phyloP scores from a whole-genome alignment of 768 basidiomycete genomes.

The Cubamyces sp. region DNA sequence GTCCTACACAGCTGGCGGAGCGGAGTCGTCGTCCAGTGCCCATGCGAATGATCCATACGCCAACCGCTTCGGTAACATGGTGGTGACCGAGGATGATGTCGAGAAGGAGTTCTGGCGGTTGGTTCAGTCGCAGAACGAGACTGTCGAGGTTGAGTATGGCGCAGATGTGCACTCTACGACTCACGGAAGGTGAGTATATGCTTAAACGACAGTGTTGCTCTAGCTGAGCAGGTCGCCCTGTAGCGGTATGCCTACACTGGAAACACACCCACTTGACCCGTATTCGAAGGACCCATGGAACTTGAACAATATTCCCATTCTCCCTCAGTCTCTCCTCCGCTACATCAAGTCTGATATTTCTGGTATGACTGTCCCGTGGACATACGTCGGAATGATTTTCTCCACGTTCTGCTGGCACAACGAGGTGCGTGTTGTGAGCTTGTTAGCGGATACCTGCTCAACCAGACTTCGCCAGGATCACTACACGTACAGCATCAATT shows the following conservation, averaged over 20 bases:
- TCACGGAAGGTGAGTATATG: conserved; percentile 80
- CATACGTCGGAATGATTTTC: conserved; percentile 98
- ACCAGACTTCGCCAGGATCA: conserved; percentile 68
- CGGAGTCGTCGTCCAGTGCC: conserved; percentile 12
- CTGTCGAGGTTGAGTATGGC: conserved; percentile 99
- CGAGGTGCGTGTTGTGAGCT: conserved; percentile 57
- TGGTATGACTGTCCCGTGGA: conserved; percentile 99
- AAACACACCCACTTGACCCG: conserved; percentile 86
- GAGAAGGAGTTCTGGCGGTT: conserved; percentile 98
- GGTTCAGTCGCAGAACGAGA: conserved; percentile 86
- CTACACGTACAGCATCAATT: conserved; percentile 96
- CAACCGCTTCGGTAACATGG: conserved; percentile 57
- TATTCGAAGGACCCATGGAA: conserved; percentile 97
- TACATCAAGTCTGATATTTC: conserved; percentile 99
- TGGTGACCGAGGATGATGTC: conserved; percentile 87
- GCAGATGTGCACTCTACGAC: conserved; percentile 98
- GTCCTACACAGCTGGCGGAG: conserved; percentile 27
- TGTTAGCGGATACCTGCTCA: conserved; percentile 20
- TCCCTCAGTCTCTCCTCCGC: conserved; percentile 89
- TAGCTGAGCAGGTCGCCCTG: conserved; percentile 5
- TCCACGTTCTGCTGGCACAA: conserved; percentile 99
- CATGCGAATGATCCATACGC: conserved; percentile 47
- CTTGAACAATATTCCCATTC: conserved; percentile 94
- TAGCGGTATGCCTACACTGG: conserved; percentile 94
- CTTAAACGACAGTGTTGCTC: conserved; percentile 10